Evolutionary conservation across 2,329 filamentous ascomycete genomes (phyloP).

Genomic region (Apiospora pterosperma): DNA sequence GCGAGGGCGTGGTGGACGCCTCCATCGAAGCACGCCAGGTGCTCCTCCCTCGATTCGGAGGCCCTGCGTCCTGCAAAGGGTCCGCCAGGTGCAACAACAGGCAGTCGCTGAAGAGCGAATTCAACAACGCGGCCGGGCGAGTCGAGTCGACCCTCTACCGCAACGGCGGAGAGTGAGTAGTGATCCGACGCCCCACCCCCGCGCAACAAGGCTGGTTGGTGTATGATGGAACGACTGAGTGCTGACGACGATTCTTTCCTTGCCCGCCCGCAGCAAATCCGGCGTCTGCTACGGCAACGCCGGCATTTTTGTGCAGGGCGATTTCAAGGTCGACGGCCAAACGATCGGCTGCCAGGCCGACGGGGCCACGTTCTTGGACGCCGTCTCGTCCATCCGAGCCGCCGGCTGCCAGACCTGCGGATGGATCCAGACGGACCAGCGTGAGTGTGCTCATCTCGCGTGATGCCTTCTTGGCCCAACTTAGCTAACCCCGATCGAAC

Average conservation of each 20-base stretch:
- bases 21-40: neutral
- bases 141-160: neutral
- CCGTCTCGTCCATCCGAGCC: neutral
- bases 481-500: neutral
- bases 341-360: neutral
- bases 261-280: neutral
- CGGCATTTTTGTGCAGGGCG: neutral
- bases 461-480: neutral
- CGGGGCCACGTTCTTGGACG: neutral
- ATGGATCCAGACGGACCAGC: constrained; percentile 1
- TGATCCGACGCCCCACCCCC: neutral
- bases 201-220: neutral
- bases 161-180: neutral
- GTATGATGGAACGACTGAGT: neutral
- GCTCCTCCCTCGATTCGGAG: neutral
- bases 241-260: neutral
- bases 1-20: neutral
- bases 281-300: neutral
- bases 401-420: constrained; percentile 2
- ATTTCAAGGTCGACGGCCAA: neutral
- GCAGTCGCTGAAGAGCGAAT: neutral
- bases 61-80: neutral
- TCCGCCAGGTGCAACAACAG: neutral
- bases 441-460: neutral
- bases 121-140: neutral